A percentile compares a stretch with the other conserved stretches of the same genome.
Conservation (phyloP, 2,329 filamentous ascomycete genomes). For the Pyrenochaeta sp. region DNA sequence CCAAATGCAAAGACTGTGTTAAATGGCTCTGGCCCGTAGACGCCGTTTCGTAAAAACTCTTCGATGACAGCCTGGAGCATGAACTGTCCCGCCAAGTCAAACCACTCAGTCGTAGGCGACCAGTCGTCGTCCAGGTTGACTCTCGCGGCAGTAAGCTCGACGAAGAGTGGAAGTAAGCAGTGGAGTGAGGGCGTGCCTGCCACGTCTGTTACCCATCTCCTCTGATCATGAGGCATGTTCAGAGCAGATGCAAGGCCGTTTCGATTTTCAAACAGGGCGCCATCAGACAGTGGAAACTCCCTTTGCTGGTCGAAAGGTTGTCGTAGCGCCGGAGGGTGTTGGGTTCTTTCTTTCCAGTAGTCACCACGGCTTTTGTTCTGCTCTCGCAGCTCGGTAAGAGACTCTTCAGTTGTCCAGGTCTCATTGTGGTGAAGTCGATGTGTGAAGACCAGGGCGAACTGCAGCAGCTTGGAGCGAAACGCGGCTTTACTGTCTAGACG, state of each 20-base stretch:
- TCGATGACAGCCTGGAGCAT: conserved; percentile 62
- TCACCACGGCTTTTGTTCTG: conserved; percentile 46
- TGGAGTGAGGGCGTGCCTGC: conserved; percentile 49
- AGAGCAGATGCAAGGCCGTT: conserved; percentile 34
- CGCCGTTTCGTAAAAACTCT: conserved; percentile 54
- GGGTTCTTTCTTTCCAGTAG: conserved; percentile 31
- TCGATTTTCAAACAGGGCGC: conserved; percentile 39
- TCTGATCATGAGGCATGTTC: conserved; percentile 32
- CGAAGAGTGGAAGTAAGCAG: conserved; percentile 59
- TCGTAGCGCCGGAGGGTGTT: conserved; percentile 29
- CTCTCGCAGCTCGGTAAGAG: conserved; percentile 47
- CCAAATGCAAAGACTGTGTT: conserved; percentile 59
- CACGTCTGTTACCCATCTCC: conserved; percentile 40
- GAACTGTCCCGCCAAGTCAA: conserved; percentile 56
- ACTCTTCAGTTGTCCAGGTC: conserved; percentile 48
- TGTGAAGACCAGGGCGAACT: conserved; percentile 57
- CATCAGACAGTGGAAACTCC: conserved; percentile 38
- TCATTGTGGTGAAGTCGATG: conserved; percentile 50
- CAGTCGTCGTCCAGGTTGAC: conserved; percentile 41
- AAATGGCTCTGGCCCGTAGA: conserved; percentile 47
- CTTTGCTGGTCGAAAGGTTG: conserved; percentile 34
- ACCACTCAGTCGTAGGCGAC: conserved; percentile 51
- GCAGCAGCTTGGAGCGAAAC: conserved; percentile 59
- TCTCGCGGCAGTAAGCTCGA: conserved; percentile 59
- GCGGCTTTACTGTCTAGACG: conserved; percentile 51